These are phyloP conservation scores for Zygoascus tannicola DNA, from an alignment of 805 yeast genomes.

Conservation along the genomic window DNA sequence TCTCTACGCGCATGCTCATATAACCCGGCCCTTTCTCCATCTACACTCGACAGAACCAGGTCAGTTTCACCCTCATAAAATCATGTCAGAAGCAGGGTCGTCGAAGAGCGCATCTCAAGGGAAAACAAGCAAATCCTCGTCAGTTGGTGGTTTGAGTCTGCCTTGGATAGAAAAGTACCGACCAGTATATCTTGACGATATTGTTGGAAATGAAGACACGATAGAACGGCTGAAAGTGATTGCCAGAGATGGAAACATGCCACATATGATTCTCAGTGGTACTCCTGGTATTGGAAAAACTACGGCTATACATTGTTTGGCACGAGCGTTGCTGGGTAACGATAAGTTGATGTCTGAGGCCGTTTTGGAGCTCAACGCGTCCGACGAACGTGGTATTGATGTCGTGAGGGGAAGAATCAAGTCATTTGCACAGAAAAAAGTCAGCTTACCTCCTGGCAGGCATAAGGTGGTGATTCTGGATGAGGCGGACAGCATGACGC, in stretches of 20 bases:
- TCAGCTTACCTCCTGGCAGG: conserved; percentile 74
- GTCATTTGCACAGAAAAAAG: conserved; percentile 92
- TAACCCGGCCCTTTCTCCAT: too few species aligned
- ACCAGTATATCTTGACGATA: conserved; percentile 67
- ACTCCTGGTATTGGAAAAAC: conserved; percentile 97
- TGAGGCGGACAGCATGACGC: conserved; percentile 95
- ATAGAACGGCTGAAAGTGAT: conserved; percentile 74
- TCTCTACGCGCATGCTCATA: too few species aligned
- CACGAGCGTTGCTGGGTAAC: conserved; percentile 74
- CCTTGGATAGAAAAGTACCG: conserved; percentile 90
- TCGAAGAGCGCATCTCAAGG: too few species aligned
- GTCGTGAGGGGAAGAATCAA: conserved; percentile 91
- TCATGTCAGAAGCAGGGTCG: conserved; percentile 1
- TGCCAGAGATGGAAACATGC: conserved; percentile 91
- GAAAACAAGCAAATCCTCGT: too few species aligned
- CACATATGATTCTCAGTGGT: conserved; percentile 89
- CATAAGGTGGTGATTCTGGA: conserved; percentile 90
- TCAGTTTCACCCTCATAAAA: neutral
- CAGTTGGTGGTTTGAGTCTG: neutral
- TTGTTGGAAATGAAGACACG: conserved; percentile 91
- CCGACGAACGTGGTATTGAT: conserved; percentile 96
- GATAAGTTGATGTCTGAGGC: conserved; percentile 61
- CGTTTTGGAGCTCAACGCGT: conserved; percentile 86
- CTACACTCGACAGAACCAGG: too few species aligned
- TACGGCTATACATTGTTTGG: conserved; percentile 84